Conservation (phyloP, 306 rosid genomes). For the Cucurbita argyrosperma region DNA sequence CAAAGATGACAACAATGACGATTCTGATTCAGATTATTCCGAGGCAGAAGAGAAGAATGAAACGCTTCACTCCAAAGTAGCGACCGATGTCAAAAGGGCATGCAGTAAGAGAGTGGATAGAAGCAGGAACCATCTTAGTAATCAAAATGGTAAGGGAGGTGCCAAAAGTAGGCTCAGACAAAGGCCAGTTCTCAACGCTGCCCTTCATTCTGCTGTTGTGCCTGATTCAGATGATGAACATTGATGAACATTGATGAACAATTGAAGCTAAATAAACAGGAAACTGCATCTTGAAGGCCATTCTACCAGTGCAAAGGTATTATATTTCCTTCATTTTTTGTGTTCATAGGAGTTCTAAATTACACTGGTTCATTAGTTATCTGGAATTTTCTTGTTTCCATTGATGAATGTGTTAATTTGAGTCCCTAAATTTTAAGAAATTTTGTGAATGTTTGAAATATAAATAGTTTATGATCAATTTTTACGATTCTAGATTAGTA, state of each 20-base stretch:
- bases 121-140: constrained; percentile 15
- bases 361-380: background rate
- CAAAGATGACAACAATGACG: constrained; percentile 7
- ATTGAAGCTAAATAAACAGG: background rate
- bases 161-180: constrained; percentile 61
- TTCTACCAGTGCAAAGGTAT: background rate
- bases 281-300: background rate
- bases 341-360: constrained; percentile 6
- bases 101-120: constrained; percentile 16
- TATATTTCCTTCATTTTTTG: background rate
- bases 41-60: constrained; percentile 16
- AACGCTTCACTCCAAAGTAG: constrained; percentile 2
- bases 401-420: background rate
- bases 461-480: background rate
- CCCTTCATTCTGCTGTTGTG: constrained; percentile 27
- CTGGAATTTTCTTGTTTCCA: background rate
- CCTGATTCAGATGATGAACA: constrained; percentile 32
- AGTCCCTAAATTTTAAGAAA: background rate
- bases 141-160: constrained; percentile 32
- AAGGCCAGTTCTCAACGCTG: constrained; percentile 65
- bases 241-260: background rate
- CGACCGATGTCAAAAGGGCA: background rate
- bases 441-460: constrained; percentile 4
- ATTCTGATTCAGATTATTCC: background rate
- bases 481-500: too few species aligned